A percentile compares a stretch with the other conserved stretches of the same genome.
phyloP scores from a whole-genome alignment of 192 early-diverging fungal genomes.

The Backusella liffmaniae region DNA sequence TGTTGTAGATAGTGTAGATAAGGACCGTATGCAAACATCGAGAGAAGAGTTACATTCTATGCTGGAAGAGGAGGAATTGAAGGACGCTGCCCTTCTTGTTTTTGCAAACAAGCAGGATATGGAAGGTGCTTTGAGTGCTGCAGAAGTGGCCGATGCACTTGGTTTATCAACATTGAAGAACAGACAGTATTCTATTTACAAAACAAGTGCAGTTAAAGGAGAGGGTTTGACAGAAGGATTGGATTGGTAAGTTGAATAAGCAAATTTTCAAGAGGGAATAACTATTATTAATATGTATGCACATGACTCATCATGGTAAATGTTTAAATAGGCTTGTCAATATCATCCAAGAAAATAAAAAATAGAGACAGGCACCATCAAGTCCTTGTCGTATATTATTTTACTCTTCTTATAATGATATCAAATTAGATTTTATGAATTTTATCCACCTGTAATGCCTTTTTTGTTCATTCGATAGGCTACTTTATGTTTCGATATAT shows the following conservation, averaged over 20 bases:
- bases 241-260: constrained; percentile 74
- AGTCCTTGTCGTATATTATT: neutral
- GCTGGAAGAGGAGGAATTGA: constrained; percentile 94
- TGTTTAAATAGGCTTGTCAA: constrained; percentile 41
- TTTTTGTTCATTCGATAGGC: too few relatives aligned
- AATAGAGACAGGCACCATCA: constrained; percentile 8
- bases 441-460: too few relatives aligned
- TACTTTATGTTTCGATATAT: too few relatives aligned
- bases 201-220: constrained; percentile 92
- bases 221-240: constrained; percentile 90
- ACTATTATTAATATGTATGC: neutral
- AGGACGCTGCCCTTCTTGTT: constrained; percentile 85
- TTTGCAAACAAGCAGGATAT: constrained; percentile 99
- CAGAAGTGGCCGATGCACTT: constrained; percentile 85
- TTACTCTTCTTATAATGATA: neutral
- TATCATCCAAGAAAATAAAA: constrained; percentile 44
- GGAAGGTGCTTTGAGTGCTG: constrained; percentile 85
- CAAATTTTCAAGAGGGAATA: neutral
- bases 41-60: constrained; percentile 91
- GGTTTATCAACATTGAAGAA: constrained; percentile 83
- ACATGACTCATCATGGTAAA: neutral
- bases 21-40: constrained; percentile 83
- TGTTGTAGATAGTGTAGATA: constrained; percentile 92
- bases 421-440: neutral
- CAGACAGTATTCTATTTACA: constrained; percentile 92